Percentiles rank a stretch among this genome's conserved stretches.
Evolutionary conservation across 768 basidiomycete species (phyloP).

Genomic region (Tricholoma furcatifolium): DNA sequence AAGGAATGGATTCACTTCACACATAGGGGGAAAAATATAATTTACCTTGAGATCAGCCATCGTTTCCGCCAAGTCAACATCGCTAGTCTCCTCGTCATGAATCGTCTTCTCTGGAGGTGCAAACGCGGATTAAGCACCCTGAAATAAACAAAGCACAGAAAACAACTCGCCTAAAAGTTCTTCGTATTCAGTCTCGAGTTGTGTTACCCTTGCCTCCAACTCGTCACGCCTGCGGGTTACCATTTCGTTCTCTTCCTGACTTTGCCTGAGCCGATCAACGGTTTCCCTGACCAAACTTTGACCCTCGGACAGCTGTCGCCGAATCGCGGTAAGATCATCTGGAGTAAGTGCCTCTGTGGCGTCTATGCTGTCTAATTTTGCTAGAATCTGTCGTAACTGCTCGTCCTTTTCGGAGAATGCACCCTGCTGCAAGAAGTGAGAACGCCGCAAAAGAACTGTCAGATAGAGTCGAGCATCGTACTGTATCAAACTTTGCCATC

Average conservation of each 20-base stretch:
- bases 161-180: conserved; percentile 80
- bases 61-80: conserved; percentile 79
- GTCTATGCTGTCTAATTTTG: conserved; percentile 83
- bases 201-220: conserved; percentile 75
- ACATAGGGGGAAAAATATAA: conserved; percentile 8
- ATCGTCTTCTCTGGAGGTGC: conserved; percentile 79
- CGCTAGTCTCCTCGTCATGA: conserved; percentile 82
- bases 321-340: conserved; percentile 79
- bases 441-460: neutral
- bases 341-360: conserved; percentile 60
- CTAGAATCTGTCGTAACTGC: conserved; percentile 79
- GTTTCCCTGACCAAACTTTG: conserved; percentile 86
- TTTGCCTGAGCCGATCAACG: conserved; percentile 83
- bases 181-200: conserved; percentile 92
- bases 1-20: conserved; percentile 10
- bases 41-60: conserved; percentile 88
- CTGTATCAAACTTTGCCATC: conserved; percentile 99
- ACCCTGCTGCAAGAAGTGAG: conserved; percentile 60
- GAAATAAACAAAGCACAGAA: conserved; percentile 4
- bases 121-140: conserved; percentile 15
- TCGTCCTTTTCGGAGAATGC: conserved; percentile 95
- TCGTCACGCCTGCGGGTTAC: conserved; percentile 81
- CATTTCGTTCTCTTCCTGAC: conserved; percentile 92
- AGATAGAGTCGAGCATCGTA: conserved; percentile 36
- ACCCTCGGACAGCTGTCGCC: conserved; percentile 86